These are phyloP conservation scores for Pleurotus tuber-regium DNA, from an alignment of 768 basidiomycete genomes.

Conservation along the genomic window DNA sequence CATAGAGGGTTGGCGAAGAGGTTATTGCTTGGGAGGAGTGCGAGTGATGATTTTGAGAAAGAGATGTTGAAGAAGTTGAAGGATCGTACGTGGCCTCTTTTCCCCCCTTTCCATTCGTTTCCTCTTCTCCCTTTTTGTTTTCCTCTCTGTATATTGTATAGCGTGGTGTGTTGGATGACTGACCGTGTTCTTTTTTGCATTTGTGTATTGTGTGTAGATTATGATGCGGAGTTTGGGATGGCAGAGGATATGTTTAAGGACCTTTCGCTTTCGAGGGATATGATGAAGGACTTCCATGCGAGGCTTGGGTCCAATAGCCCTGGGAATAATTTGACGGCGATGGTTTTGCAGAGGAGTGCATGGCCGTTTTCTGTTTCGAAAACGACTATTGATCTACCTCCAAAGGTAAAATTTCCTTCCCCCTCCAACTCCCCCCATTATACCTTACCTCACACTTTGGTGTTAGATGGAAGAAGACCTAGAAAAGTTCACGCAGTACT, in stretches of 20 bases:
- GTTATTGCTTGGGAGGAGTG: slow-evolving; percentile 78
- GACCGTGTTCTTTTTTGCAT: neutral
- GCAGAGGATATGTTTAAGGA: slow-evolving; percentile 97
- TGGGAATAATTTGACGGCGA: slow-evolving; percentile 58
- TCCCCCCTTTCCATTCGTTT: neutral
- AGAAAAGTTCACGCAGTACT: slow-evolving; percentile 61
- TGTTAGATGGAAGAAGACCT: slow-evolving; percentile 81
- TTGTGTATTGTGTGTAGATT: slow-evolving; percentile 72
- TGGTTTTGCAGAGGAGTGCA: slow-evolving; percentile 84
- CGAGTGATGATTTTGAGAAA: slow-evolving; percentile 85
- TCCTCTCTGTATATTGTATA: too few species aligned
- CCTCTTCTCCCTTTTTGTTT: neutral
- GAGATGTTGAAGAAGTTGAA: slow-evolving; percentile 83
- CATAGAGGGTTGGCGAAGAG: slow-evolving; percentile 87
- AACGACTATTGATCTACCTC: slow-evolving; percentile 50
- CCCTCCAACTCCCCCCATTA: neutral
- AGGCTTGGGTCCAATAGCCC: slow-evolving; percentile 36
- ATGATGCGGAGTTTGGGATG: slow-evolving; percentile 93
- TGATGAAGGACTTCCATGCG: slow-evolving; percentile 62
- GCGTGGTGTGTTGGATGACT: neutral
- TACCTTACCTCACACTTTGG: too few species aligned
- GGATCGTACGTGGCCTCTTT: slow-evolving; percentile 45
- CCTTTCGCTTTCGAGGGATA: slow-evolving; percentile 71
- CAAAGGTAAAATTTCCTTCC: slow-evolving; percentile 30
- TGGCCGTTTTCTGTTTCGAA: slow-evolving; percentile 77